These are phyloP conservation scores for Ammopiptanthus mongolicus DNA, from an alignment of 306 rosid species.

Conservation along the genomic window DNA sequence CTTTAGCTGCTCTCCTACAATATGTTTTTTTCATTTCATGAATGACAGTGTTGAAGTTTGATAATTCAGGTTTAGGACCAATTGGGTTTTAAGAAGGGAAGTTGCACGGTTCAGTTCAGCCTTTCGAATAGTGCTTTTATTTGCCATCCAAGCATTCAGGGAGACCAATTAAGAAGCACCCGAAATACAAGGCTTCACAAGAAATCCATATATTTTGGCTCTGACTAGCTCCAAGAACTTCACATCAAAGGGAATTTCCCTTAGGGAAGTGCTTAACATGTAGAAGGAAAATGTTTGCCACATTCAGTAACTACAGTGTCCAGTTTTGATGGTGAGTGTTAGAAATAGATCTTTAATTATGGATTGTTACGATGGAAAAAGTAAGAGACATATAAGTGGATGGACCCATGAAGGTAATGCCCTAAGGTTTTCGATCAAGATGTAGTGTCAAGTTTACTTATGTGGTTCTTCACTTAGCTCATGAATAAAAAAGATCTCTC, in stretches of 20 bases:
- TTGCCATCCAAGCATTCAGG: background rate
- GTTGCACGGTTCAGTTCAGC: background rate
- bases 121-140: background rate
- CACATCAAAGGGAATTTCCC: background rate
- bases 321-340: background rate
- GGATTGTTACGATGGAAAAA: too few species aligned
- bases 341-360: background rate
- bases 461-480: too few species aligned
- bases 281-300: background rate
- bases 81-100: slow-evolving; percentile 31
- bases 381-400: too few species aligned
- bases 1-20: background rate
- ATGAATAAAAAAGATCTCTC: too few species aligned
- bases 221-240: background rate
- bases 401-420: too few species aligned
- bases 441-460: too few species aligned
- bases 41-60: background rate
- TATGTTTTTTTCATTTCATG: background rate
- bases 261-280: background rate
- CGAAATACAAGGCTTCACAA: background rate
- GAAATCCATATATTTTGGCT: background rate
- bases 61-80: slow-evolving; percentile 47
- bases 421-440: too few species aligned
- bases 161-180: background rate
- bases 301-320: background rate